These are phyloP conservation scores for Moniliella sp. DNA, from an alignment of 1,284 basidiomycete species.

Conservation along the genomic window DNA sequence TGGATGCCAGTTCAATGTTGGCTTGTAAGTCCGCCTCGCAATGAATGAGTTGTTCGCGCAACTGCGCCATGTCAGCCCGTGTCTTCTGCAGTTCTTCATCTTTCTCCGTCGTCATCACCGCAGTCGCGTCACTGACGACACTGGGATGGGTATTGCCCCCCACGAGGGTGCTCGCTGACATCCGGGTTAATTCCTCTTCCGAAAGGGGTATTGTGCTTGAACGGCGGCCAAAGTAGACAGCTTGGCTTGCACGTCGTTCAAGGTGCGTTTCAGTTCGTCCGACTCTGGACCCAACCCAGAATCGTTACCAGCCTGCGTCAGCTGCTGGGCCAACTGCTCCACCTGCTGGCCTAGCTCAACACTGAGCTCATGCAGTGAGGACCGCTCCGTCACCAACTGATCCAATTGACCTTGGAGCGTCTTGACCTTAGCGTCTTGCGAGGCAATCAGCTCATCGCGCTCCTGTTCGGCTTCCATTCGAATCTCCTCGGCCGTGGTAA, in stretches of 20 bases:
- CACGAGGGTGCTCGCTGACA: not conserved
- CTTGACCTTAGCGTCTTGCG: too few species aligned
- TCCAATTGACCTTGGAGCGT: too few species aligned
- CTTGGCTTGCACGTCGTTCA: not conserved
- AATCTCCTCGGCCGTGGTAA: too few species aligned
- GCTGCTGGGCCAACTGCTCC: conserved; percentile 59
- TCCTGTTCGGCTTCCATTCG: too few species aligned
- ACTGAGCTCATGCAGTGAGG: conserved; percentile 49
- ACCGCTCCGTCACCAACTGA: too few species aligned
- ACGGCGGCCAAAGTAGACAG: not conserved
- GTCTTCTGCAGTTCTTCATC: conserved; percentile 58
- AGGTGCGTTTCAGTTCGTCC: too few species aligned
- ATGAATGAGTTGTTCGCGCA: conserved; percentile 71
- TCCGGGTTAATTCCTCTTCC: not conserved
- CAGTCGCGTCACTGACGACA: too few species aligned
- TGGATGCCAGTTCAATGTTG: conserved; percentile 63
- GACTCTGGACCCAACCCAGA: too few species aligned
- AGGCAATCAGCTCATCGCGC: too few species aligned
- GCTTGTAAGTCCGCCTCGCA: conserved; percentile 72
- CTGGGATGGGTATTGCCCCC: too few species aligned
- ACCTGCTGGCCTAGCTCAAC: conserved; percentile 39
- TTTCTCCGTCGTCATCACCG: conserved; percentile 47
- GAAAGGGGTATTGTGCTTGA: too few species aligned
- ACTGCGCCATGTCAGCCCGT: too few species aligned
- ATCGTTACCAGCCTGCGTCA: conserved; percentile 35